These are phyloP conservation scores for Trichoderma endophyticum DNA, from an alignment of 2,329 filamentous ascomycete species.

Conservation along the genomic window DNA sequence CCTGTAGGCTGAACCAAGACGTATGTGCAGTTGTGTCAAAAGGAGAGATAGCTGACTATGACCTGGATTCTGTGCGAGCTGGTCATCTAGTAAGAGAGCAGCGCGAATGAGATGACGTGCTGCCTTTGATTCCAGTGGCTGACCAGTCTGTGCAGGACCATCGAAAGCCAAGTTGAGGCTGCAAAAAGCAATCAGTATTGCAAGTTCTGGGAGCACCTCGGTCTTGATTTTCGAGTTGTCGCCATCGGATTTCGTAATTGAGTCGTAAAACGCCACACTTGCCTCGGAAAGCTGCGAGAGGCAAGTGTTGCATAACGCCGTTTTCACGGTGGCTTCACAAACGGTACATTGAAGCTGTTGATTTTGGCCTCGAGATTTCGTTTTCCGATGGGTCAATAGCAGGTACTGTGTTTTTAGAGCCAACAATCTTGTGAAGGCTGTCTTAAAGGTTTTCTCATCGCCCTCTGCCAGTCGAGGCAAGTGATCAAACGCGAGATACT, in stretches of 20 bases:
- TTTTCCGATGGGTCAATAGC: conserved; percentile 37
- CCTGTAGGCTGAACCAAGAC: conserved; percentile 47
- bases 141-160: neutral
- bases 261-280: conserved; percentile 24
- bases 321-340: conserved; percentile 24
- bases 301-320: conserved; percentile 24
- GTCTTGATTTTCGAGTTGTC: conserved; percentile 9
- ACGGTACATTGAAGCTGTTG: conserved; percentile 27
- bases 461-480: conserved; percentile 33
- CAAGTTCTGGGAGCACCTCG: conserved; percentile 33
- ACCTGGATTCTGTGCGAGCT: conserved; percentile 43
- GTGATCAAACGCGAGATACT: conserved; percentile 38
- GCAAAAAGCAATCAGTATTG: conserved; percentile 36
- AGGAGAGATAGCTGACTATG: conserved; percentile 48
- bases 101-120: conserved; percentile 45
- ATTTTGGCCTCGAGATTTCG: conserved; percentile 24
- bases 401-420: conserved; percentile 45
- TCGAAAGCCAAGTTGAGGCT: conserved; percentile 32
- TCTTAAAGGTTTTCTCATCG: conserved; percentile 23
- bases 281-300: conserved; percentile 26
- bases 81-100: conserved; percentile 47
- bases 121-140: conserved; percentile 17
- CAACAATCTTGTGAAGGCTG: conserved; percentile 34
- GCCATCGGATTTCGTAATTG: conserved; percentile 3
- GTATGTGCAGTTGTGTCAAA: conserved; percentile 50